Base-by-base conservation (phyloP, 176 grass and related monocot species). In the Olyra latifolia region DNA sequence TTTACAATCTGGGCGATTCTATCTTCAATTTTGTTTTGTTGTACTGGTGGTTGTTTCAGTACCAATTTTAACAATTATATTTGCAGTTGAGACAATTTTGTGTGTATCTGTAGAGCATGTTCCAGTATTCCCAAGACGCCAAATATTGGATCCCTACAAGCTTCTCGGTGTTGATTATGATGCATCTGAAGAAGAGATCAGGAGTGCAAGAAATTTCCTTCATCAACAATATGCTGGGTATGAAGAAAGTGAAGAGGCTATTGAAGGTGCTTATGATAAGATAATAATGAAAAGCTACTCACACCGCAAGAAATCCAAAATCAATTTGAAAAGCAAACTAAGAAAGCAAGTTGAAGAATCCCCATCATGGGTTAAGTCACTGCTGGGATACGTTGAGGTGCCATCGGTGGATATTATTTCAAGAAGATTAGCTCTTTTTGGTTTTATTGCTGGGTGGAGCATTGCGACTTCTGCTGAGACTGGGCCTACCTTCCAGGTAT, bases 401-500 rank as follows among this genome's bases (percentile, higher is more conserved):
- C 95, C 95, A 73, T 66, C 83, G 0, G 57, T 69, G 28, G 92
- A 98, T 78, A 58, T 86, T 23, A 68, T 93, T 46, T 72, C 81
- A 22, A 92, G 58, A 80, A 75, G 92, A 85, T 42, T 94, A 19
- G 90, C 66, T 45, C 57, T 98, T 41, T 98, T 98, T 81, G 62
- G 38, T 57, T 98, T 98, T 86, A 80, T 95, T 76, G 92, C 87
- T n/a, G 92, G 83, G 59, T 98, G 95, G 95, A 98, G 95, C 78
- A 87, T 98, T 38, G 83, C 82, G n/a, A 91, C 83, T 44, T 95
- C 95, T 25, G 86, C 90, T 61, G 87, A 95, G 66, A 89, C 78
- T 86, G 95, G 92, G 23, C 95, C 95, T 72, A 77, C 92, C 45
- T 98, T 98, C 78, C 95, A 98, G 86, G 95, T 98, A 94, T 77